phyloP scores from a whole-genome alignment of 257 asterid species.

The Sherardia arvensis region DNA sequence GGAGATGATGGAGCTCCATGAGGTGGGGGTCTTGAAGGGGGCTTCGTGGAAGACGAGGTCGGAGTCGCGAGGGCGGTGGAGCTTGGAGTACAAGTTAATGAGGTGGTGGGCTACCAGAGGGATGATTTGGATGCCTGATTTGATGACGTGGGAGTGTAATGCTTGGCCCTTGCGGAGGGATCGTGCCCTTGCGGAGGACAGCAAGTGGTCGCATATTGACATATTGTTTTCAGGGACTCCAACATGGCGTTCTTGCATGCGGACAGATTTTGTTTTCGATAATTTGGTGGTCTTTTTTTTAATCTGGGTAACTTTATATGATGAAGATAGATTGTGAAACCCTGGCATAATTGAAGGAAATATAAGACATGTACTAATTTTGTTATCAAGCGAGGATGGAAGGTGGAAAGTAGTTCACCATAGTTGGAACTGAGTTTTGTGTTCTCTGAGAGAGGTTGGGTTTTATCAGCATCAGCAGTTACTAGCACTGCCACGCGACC shows the following conservation, averaged over 20 bases:
- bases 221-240: slow-evolving; percentile 22
- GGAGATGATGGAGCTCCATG: slow-evolving; percentile 79
- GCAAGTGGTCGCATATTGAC: slow-evolving; percentile 42
- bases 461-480: too few species aligned
- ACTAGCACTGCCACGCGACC: too few species aligned
- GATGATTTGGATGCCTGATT: slow-evolving; percentile 44
- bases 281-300: too few species aligned
- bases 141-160: slow-evolving; percentile 55
- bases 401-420: too few species aligned
- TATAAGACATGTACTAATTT: too few species aligned
- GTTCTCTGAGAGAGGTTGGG: too few species aligned
- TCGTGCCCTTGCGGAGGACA: slow-evolving; percentile 37
- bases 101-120: slow-evolving; percentile 64
- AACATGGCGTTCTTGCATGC: not conserved
- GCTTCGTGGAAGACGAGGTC: slow-evolving; percentile 46
- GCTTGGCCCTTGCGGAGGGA: slow-evolving; percentile 40
- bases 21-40: slow-evolving; percentile 52
- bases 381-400: too few species aligned
- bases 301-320: too few species aligned
- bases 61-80: slow-evolving; percentile 47
- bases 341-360: too few species aligned
- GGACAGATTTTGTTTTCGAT: too few species aligned
- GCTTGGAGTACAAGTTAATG: slow-evolving; percentile 71
- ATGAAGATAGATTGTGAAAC: too few species aligned
- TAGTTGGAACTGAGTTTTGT: too few species aligned